phyloP scores from a whole-genome alignment of 1,284 basidiomycete species.

The Termitomyces sp. region DNA sequence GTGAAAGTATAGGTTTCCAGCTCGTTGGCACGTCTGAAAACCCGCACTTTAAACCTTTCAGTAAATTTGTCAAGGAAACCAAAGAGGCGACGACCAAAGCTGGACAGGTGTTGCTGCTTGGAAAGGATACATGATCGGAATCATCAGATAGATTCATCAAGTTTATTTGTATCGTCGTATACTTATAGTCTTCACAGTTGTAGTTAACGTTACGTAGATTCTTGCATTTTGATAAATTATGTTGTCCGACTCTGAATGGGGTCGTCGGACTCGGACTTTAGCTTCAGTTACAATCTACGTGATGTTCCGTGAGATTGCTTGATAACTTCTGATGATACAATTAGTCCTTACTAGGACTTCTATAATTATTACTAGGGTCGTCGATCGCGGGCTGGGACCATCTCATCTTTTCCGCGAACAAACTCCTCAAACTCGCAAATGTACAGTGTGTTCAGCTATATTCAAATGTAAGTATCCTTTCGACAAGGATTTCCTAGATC shows the following conservation, averaged over 20 bases:
- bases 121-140: conserved; percentile 8
- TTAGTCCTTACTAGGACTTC: not conserved
- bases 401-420: conserved; percentile 63
- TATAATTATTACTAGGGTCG: conserved; percentile 31
- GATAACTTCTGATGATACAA: not conserved
- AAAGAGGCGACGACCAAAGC: conserved; percentile 54
- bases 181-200: too few species aligned
- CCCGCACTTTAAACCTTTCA: conserved; percentile 72
- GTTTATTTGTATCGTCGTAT: too few species aligned
- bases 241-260: too few species aligned
- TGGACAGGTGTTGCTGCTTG: conserved; percentile 28
- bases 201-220: too few species aligned
- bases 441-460: conserved; percentile 29
- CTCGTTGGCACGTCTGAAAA: conserved; percentile 67
- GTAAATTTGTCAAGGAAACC: conserved; percentile 71
- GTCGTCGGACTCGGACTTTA: too few species aligned
- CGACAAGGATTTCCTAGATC: conserved; percentile 35
- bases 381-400: conserved; percentile 68
- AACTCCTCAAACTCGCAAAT: conserved; percentile 74
- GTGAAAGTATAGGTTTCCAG: conserved; percentile 79
- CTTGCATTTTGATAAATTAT: too few species aligned
- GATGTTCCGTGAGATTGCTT: conserved; percentile 51
- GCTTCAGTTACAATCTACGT: too few species aligned
- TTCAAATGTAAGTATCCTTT: not conserved
- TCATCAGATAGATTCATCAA: too few species aligned